A percentile compares a stretch with the other conserved stretches of the same genome.
Conservation (phyloP, 2,329 filamentous ascomycete genomes). For the Ophiostoma perfectum region DNA sequence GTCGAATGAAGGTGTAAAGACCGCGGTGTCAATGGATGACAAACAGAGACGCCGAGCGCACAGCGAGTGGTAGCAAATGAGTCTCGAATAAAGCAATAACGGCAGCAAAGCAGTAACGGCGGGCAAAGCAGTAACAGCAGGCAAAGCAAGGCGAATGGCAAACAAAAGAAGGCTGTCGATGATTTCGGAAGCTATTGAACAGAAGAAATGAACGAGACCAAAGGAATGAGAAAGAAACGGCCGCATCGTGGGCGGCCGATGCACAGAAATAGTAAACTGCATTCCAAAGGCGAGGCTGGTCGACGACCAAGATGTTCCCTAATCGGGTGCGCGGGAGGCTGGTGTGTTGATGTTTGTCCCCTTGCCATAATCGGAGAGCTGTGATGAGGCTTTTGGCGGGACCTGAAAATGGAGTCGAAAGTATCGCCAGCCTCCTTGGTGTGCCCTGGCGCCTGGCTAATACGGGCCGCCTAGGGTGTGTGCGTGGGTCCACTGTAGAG, state of each 20-base stretch:
- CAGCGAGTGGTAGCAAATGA: too few relatives aligned
- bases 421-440: conserved; percentile 18
- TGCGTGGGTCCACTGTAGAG: background rate
- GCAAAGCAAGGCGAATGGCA: background rate
- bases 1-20: too few relatives aligned
- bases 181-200: background rate
- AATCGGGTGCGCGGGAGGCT: conserved; percentile 15
- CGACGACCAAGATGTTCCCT: too few relatives aligned
- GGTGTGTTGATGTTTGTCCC: conserved; percentile 5
- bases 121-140: background rate
- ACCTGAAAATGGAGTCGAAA: conserved; percentile 12
- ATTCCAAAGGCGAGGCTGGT: conserved; percentile 21
- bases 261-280: conserved; percentile 21
- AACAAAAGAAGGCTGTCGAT: background rate
- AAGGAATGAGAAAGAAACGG: background rate
- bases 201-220: background rate
- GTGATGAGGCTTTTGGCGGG: conserved; percentile 1
- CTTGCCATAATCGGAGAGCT: background rate
- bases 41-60: too few relatives aligned
- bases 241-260: conserved; percentile 16
- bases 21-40: too few relatives aligned
- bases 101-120: background rate
- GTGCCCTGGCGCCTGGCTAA: background rate
- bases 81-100: background rate
- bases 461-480: background rate